Evolutionary conservation across 2,329 filamentous ascomycete species (phyloP).

Genomic region (Piedraia hortae): DNA sequence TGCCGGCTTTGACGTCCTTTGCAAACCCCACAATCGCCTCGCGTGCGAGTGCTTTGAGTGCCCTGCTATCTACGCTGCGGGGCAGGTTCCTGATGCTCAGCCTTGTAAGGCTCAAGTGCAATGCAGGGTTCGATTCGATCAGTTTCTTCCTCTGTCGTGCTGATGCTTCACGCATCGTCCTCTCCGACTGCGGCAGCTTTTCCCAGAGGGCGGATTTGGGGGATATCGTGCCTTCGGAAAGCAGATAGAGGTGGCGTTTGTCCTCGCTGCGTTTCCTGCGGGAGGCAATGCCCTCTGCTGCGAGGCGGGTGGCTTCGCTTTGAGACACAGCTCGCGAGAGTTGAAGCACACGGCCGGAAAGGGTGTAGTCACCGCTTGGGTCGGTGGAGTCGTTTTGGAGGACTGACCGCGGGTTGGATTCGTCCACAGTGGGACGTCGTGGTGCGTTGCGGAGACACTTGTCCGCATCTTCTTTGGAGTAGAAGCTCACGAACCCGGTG

Average conservation of each 20-base stretch:
- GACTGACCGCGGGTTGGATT: conserved; percentile 34
- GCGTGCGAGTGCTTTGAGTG: conserved; percentile 69
- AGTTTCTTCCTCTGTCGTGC: conserved; percentile 66
- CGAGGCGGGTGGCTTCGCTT: conserved; percentile 47
- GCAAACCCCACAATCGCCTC: conserved; percentile 89
- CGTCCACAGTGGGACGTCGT: conserved; percentile 17
- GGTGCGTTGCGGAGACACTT: conserved; percentile 53
- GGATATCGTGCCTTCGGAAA: conserved; percentile 62
- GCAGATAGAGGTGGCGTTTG: conserved; percentile 67
- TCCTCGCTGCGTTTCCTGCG: conserved; percentile 51
- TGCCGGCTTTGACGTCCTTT: conserved; percentile 55
- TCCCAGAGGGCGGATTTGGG: conserved; percentile 51
- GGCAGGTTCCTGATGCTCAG: conserved; percentile 82
- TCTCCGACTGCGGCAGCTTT: conserved; percentile 47
- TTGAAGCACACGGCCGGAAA: conserved; percentile 69
- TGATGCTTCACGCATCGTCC: conserved; percentile 71
- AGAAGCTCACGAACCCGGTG: conserved; percentile 88
- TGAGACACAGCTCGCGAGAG: conserved; percentile 66
- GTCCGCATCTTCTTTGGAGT: conserved; percentile 45
- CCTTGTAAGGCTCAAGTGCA: conserved; percentile 72
- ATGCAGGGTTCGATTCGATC: conserved; percentile 67
- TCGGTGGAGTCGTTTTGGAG: conserved; percentile 69
- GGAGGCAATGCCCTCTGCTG: conserved; percentile 34
- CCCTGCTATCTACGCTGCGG: conserved; percentile 54
- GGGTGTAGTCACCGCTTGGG: conserved; percentile 57